Evolutionary conservation across 768 basidiomycete species (phyloP).

Genomic region (Auriculariales sp.): DNA sequence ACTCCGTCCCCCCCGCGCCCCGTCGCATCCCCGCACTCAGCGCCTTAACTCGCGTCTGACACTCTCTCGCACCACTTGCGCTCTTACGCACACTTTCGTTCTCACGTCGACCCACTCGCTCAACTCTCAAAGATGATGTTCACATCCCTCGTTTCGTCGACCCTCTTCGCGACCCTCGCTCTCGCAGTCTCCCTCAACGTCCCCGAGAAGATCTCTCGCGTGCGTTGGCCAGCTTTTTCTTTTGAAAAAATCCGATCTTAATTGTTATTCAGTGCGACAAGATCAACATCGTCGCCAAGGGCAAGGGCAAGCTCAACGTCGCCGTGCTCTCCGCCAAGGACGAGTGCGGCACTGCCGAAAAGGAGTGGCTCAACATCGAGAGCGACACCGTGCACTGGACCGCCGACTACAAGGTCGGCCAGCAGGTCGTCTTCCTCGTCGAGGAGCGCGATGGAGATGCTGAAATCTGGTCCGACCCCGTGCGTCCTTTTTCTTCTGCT

Average conservation of each 20-base stretch:
- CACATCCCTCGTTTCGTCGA: constrained; percentile 1
- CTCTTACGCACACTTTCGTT: no score
- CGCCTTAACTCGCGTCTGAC: no score
- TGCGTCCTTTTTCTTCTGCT: neutral
- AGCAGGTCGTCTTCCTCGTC: neutral
- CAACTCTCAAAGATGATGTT: neutral
- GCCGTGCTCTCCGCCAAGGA: neutral
- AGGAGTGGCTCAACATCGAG: neutral
- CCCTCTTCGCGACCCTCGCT: neutral
- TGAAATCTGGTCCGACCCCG: neutral
- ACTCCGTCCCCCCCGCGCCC: no score
- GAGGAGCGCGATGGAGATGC: neutral
- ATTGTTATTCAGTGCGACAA: neutral
- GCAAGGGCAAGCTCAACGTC: neutral
- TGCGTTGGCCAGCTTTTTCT: neutral
- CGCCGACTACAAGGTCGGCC: neutral
- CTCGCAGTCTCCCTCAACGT: neutral
- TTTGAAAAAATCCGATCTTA: neutral
- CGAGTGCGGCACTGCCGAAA: neutral
- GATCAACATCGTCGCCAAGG: neutral
- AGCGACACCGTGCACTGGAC: neutral
- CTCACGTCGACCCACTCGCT: no score
- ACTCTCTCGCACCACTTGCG: no score
- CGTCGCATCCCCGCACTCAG: no score
- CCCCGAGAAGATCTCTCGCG: neutral